Percentiles rank a stretch among this genome's conserved stretches.
Evolutionary conservation across 331 rosid species (phyloP).

Genomic region (Erythrophleum ivorense): DNA sequence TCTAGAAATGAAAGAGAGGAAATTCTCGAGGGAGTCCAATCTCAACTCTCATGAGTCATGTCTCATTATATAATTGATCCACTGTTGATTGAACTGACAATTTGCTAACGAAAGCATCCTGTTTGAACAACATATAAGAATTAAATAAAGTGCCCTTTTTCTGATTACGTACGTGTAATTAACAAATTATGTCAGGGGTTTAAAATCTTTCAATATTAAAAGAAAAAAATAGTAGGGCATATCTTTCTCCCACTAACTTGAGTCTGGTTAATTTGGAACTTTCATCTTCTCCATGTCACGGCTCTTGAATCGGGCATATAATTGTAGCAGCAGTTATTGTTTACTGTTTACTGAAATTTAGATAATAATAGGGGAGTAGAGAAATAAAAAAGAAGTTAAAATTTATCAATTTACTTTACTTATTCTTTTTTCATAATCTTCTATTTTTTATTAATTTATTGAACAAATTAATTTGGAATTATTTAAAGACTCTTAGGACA

Average conservation of each 20-base stretch:
- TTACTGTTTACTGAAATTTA: too few relatives aligned
- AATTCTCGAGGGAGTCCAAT: background rate
- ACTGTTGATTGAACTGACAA: conserved; percentile 1
- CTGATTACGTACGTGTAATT: background rate
- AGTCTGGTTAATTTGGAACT: background rate
- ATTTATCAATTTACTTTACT: too few relatives aligned
- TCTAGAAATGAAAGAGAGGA: conserved; percentile 28
- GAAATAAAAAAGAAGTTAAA: too few relatives aligned
- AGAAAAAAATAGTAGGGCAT: too few relatives aligned
- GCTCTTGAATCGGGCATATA: background rate
- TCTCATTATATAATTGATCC: background rate
- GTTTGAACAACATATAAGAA: background rate
- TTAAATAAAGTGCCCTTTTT: background rate
- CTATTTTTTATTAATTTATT: background rate
- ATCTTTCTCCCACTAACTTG: too few relatives aligned
- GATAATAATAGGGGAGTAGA: too few relatives aligned
- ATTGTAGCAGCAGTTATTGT: background rate
- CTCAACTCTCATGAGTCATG: background rate
- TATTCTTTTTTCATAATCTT: background rate
- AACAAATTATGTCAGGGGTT: background rate
- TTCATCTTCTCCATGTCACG: background rate
- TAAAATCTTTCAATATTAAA: too few relatives aligned
- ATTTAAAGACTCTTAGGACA: background rate
- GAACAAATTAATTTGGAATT: background rate
- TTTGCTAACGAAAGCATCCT: background rate